Evolutionary conservation across 176 grass and related monocot genomes (phyloP), one percentile per base, ranked within the genome.

Genomic region (Musa troglodytarum): DNA sequence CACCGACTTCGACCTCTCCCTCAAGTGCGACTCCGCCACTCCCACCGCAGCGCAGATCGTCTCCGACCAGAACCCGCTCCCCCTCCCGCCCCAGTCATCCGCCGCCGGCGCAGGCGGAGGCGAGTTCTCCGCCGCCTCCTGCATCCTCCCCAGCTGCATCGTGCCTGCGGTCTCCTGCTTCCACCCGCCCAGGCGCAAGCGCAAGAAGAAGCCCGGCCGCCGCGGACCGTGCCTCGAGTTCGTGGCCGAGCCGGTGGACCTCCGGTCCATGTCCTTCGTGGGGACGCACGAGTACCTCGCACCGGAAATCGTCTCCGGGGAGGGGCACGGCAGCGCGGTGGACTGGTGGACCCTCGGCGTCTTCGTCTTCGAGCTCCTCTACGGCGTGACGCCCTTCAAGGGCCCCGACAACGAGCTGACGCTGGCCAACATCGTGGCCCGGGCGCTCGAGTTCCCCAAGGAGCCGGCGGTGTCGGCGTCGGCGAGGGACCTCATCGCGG

Each of bases 281-380:
- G 96, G 96, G 52, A 99, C 96, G 43, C 96, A 99, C 76, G 91
- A 99, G 76, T 99, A 99, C 80, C 86, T 99, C 3, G 91, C 96
- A 0, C 96, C 96, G 1, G 96, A 99, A 85, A 99, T 99, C 74
- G 91, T 99, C 22, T 89, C 91, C 0, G 96, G 96, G 0, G 96
- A 99, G 49, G 96, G 96, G 2, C 96, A 99, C 73, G 96, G 96
- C 82, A 89, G 88, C 87, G 72, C 91, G 0, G 96, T 99, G 0
- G 96, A 99, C 76, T 99, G 96, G 96, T 99, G 96, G 96, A 99
- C 91, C 51, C 85, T 99, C 0, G 96, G 96, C 2, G 29, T 99
- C 43, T 95, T 99, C 80, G 58, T 92, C 34, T 99, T 83, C 78
- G 96, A 99, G 88, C 87, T 99, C n/a, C 83, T 99, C 15, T 92